These are phyloP conservation scores for Cladophialophora yegresii DNA, from an alignment of 2,329 filamentous ascomycete genomes.

Conservation along the genomic window DNA sequence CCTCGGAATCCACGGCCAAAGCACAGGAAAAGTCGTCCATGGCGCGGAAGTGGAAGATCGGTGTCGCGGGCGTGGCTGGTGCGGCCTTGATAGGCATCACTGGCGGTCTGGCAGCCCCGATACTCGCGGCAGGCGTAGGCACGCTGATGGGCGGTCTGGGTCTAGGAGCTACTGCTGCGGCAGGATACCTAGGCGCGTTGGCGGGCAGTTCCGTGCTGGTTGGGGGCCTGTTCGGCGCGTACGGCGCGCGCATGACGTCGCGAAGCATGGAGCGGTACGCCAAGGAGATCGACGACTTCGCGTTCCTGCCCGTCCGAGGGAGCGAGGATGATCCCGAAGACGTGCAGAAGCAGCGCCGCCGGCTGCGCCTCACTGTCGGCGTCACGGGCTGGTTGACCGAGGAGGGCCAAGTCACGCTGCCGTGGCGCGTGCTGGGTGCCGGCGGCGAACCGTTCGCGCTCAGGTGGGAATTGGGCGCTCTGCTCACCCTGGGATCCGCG, in stretches of 20 bases:
- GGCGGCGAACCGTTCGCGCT: constrained; percentile 70
- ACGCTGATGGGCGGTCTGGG: constrained; percentile 70
- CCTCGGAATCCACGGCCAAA: constrained; percentile 59
- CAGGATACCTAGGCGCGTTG: constrained; percentile 57
- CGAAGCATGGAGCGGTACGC: constrained; percentile 78
- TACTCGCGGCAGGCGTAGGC: constrained; percentile 72
- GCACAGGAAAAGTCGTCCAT: constrained; percentile 64
- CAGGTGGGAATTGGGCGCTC: constrained; percentile 70
- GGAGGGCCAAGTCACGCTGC: constrained; percentile 63
- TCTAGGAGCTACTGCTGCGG: constrained; percentile 51
- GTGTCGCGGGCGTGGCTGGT: constrained; percentile 75
- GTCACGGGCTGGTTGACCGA: constrained; percentile 73
- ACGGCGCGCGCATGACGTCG: constrained; percentile 70
- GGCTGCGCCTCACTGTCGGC: constrained; percentile 71
- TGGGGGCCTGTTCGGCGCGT: constrained; percentile 78
- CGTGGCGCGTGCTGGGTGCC: constrained; percentile 69
- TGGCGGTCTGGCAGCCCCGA: constrained; percentile 68
- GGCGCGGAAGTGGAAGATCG: constrained; percentile 70
- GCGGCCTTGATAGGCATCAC: constrained; percentile 77
- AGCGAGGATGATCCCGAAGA: constrained; percentile 39
- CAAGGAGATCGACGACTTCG: constrained; percentile 77
- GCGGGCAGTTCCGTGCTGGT: constrained; percentile 70
- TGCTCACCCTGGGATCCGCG: constrained; percentile 69
- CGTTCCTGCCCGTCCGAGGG: constrained; percentile 63
- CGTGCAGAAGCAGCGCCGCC: constrained; percentile 42